Evolutionary conservation across 1,139 yeast genomes (phyloP).

Genomic region (Nakaseomyces kungkrabaensis): DNA sequence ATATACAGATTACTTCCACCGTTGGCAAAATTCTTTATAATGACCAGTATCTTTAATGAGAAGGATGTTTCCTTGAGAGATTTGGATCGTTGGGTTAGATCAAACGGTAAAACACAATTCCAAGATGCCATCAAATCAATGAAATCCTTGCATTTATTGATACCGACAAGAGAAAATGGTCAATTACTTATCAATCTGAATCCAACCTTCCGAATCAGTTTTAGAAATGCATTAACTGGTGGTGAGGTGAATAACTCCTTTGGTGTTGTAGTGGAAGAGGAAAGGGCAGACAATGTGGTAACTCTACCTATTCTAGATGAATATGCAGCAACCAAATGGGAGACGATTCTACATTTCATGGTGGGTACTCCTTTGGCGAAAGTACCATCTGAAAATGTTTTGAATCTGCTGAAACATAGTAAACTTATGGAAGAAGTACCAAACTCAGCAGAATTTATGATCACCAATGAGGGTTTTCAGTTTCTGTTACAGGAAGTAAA

Average conservation of each 20-base stretch:
- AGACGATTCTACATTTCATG: conserved; percentile 90
- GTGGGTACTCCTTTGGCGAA: conserved; percentile 73
- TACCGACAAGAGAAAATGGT: conserved; percentile 36
- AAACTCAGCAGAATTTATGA: conserved; percentile 43
- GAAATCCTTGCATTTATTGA: conserved; percentile 64
- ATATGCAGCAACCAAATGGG: conserved; percentile 88
- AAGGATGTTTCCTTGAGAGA: conserved; percentile 59
- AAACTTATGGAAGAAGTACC: conserved; percentile 70
- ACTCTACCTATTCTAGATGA: conserved; percentile 58
- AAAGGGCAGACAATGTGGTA: conserved; percentile 37
- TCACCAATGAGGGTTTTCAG: conserved; percentile 90
- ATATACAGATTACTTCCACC: conserved; percentile 81
- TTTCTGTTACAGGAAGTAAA: conserved; percentile 84
- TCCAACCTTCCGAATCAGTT: conserved; percentile 62
- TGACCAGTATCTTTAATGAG: conserved; percentile 79
- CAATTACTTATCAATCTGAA: conserved; percentile 41
- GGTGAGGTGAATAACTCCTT: conserved; percentile 41
- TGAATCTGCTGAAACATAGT: conserved; percentile 58
- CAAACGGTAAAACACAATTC: conserved; percentile 38
- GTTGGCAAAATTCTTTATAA: conserved; percentile 77
- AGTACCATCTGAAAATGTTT: conserved; percentile 60
- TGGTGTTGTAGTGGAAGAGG: conserved; percentile 43
- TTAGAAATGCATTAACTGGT: conserved; percentile 80
- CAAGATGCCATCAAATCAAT: conserved; percentile 73
- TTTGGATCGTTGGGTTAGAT: conserved; percentile 68